Conservation (phyloP, 78 protist genomes). For the Parvularia atlantis region DNA sequence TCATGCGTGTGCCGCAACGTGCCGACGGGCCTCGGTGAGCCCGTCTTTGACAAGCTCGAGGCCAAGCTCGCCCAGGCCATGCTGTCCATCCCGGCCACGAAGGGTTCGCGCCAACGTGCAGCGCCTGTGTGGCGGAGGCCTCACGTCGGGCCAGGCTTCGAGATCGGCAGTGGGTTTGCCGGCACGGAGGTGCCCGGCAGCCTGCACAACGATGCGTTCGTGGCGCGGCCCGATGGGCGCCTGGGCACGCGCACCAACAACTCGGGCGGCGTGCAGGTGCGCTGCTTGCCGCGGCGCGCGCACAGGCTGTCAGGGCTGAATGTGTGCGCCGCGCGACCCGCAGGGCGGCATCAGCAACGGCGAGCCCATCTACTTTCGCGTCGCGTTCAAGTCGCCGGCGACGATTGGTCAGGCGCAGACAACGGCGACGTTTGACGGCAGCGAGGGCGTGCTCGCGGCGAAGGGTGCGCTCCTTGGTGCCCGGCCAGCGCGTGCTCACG, state of each 20-base stretch:
- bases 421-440: constrained; percentile 26
- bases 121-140: background rate
- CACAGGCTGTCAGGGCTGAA: too few species aligned
- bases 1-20: constrained; percentile 34
- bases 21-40: constrained; percentile 66
- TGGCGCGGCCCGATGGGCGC: constrained; percentile 5
- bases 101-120: constrained; percentile 26
- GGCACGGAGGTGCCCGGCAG: constrained; percentile 43
- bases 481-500: too few species aligned
- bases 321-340: background rate
- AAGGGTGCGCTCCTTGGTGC: too few species aligned
- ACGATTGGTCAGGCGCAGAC: constrained; percentile 52
- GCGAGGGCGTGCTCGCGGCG: constrained; percentile 28
- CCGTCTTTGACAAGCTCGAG: constrained; percentile 63
- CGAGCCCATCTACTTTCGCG: constrained; percentile 29
- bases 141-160: constrained; percentile 21
- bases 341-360: constrained; percentile 69
- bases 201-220: constrained; percentile 49
- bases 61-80: constrained; percentile 70
- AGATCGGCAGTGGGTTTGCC: constrained; percentile 56
- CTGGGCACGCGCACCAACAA: constrained; percentile 50
- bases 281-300: too few species aligned
- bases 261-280: constrained; percentile 59
- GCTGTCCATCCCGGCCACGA: constrained; percentile 74
- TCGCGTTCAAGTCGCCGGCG: constrained; percentile 71